These are phyloP conservation scores for Begonia loranthoides DNA, from an alignment of 306 rosid genomes.

Conservation along the genomic window DNA sequence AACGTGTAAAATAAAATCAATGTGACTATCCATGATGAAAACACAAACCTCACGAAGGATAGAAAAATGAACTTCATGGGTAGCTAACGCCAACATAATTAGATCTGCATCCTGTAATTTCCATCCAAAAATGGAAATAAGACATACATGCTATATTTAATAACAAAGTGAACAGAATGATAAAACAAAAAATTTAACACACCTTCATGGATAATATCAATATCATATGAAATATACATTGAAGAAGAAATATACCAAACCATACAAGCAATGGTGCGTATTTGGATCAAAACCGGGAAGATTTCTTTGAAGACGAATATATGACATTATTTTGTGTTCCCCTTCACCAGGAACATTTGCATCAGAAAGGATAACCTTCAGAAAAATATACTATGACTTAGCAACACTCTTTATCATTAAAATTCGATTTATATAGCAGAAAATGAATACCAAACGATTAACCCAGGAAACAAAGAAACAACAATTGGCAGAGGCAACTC, in stretches of 20 bases:
- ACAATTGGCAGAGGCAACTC: conserved; percentile 4
- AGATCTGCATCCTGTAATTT: conserved; percentile 88
- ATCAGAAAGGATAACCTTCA: conserved; percentile 93
- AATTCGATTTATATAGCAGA: not conserved
- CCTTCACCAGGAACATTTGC: conserved; percentile 99
- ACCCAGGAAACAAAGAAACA: conserved; percentile 1
- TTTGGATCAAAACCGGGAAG: conserved; percentile 87
- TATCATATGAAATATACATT: conserved; percentile 2
- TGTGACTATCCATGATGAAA: not conserved
- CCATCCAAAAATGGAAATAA: not conserved
- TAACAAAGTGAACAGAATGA: not conserved
- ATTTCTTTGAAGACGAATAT: conserved; percentile 91
- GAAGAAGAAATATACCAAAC: conserved; percentile 77
- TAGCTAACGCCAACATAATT: conserved; percentile 94
- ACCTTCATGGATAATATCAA: not conserved
- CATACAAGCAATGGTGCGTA: conserved; percentile 95
- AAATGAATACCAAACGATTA: not conserved
- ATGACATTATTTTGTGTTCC: conserved; percentile 97
- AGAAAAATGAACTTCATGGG: conserved; percentile 95
- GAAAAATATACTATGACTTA: not conserved
- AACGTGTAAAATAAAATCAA: too few relatives aligned
- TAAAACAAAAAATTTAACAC: not conserved
- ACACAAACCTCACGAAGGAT: conserved; percentile 87
- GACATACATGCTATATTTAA: too few relatives aligned
- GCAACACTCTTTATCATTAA: not conserved